Evolutionary conservation across 352 stramenopile species (phyloP).

Genomic region (Phytophthora megakarya): DNA sequence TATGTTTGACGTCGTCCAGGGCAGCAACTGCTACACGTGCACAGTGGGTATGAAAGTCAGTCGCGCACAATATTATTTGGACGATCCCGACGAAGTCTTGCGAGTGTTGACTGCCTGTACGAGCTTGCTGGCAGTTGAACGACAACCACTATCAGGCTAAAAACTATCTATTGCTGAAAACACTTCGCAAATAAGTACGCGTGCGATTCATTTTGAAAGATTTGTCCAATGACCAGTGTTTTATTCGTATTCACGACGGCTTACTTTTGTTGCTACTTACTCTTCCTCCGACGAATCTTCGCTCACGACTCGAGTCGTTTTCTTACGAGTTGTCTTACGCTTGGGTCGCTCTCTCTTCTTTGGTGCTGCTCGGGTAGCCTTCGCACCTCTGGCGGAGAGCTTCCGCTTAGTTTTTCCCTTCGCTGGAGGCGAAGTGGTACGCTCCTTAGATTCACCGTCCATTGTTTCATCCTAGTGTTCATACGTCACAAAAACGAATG

Average conservation of each 20-base stretch:
- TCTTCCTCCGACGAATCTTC: slow-evolving; percentile 40
- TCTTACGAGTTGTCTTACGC: slow-evolving; percentile 36
- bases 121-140: slow-evolving; percentile 48
- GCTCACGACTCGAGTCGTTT: slow-evolving; percentile 25
- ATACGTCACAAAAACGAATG: not conserved
- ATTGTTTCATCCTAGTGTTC: slow-evolving; percentile 27
- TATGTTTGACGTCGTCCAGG: slow-evolving; percentile 91
- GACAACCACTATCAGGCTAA: slow-evolving; percentile 36
- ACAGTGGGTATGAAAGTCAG: slow-evolving; percentile 90
- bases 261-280: slow-evolving; percentile 9
- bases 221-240: slow-evolving; percentile 16
- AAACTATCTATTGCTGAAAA: slow-evolving; percentile 15
- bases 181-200: not conserved
- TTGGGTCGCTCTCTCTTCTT: slow-evolving; percentile 42
- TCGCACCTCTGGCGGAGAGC: slow-evolving; percentile 28
- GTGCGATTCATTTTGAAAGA: not conserved
- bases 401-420: slow-evolving; percentile 41
- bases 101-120: slow-evolving; percentile 76
- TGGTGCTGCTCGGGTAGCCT: slow-evolving; percentile 17
- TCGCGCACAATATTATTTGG: slow-evolving; percentile 82
- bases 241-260: slow-evolving; percentile 8
- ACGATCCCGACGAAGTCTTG: slow-evolving; percentile 80
- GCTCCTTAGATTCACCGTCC: slow-evolving; percentile 26
- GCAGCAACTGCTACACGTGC: slow-evolving; percentile 89
- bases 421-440: slow-evolving; percentile 33